A percentile compares a stretch with the other conserved stretches of the same genome.
These are phyloP conservation scores for Nematocida ironsii DNA, from an alignment of 371 early-diverging fungal species.

Conservation along the genomic window DNA sequence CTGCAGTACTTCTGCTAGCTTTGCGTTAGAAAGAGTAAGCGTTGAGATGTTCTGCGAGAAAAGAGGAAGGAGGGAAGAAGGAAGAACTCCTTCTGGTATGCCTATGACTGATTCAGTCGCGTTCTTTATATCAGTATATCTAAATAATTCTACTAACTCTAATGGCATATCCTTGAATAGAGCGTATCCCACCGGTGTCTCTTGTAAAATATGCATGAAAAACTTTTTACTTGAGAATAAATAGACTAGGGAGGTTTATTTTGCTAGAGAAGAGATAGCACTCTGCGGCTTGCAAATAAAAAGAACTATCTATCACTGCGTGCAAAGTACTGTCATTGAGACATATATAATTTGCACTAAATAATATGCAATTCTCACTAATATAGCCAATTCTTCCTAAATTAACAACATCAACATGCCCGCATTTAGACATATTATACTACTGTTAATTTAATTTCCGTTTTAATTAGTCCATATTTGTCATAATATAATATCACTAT, in stretches of 20 bases:
- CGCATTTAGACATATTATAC: not conserved
- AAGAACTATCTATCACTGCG: too few species aligned
- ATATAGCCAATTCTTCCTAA: too few species aligned
- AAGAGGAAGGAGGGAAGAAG: not conserved
- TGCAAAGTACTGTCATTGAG: too few species aligned
- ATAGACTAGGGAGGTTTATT: too few species aligned
- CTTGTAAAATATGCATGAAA: slow-evolving; percentile 53
- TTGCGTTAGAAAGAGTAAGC: slow-evolving; percentile 21
- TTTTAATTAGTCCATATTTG: slow-evolving; percentile 1
- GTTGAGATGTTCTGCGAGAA: not conserved
- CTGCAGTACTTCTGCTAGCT: slow-evolving; percentile 19
- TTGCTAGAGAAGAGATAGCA: too few species aligned
- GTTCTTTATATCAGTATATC: slow-evolving; percentile 12
- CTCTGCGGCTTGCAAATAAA: too few species aligned
- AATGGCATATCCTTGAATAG: slow-evolving; percentile 39
- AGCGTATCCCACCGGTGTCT: slow-evolving; percentile 56
- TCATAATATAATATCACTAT: not conserved
- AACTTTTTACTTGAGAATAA: too few species aligned
- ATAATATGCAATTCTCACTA: too few species aligned
- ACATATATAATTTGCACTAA: too few species aligned
- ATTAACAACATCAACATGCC: too few species aligned
- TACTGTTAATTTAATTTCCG: not conserved
- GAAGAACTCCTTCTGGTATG: slow-evolving; percentile 4
- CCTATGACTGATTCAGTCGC: slow-evolving; percentile 3
- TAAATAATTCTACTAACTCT: slow-evolving; percentile 33